phyloP scores from a whole-genome alignment of 2,329 filamentous ascomycete species.

The Aureobasidium pullulans region DNA sequence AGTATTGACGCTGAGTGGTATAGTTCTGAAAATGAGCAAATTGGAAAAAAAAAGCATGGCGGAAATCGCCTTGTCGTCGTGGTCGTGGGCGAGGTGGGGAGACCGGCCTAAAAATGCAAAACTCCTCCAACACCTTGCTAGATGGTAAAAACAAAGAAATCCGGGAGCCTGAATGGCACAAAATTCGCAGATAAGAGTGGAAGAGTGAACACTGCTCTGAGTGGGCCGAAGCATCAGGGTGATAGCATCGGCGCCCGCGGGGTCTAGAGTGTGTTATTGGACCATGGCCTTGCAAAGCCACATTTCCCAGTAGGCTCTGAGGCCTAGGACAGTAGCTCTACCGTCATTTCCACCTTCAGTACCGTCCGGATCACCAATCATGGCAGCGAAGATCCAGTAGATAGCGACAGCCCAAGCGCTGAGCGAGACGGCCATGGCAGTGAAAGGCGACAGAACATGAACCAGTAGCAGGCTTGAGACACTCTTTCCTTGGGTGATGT shows the following conservation, averaged over 20 bases:
- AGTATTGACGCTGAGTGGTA: background rate
- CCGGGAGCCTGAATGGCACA: background rate
- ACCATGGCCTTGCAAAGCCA: conserved; percentile 36
- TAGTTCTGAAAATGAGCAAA: background rate
- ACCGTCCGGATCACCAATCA: conserved; percentile 55
- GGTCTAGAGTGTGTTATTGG: background rate
- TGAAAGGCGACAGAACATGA: conserved; percentile 48
- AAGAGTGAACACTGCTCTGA: background rate
- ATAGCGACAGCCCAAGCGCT: conserved; percentile 52
- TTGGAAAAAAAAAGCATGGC: background rate
- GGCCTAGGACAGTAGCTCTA: conserved; percentile 49
- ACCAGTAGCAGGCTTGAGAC: conserved; percentile 43
- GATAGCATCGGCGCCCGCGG: background rate
- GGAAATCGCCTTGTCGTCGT: background rate
- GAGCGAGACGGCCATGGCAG: conserved; percentile 49
- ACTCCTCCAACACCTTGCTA: conserved; percentile 14
- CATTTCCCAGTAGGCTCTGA: conserved; percentile 54
- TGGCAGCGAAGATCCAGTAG: conserved; percentile 56
- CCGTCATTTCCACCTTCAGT: conserved; percentile 54
- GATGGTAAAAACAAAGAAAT: background rate
- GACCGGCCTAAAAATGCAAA: background rate
- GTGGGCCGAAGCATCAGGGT: background rate
- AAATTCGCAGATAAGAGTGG: background rate
- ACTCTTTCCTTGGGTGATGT: conserved; percentile 32
- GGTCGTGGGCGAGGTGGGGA: background rate